Conservation (phyloP, 2,329 filamentous ascomycete genomes). For the Talaromyces sp. region DNA sequence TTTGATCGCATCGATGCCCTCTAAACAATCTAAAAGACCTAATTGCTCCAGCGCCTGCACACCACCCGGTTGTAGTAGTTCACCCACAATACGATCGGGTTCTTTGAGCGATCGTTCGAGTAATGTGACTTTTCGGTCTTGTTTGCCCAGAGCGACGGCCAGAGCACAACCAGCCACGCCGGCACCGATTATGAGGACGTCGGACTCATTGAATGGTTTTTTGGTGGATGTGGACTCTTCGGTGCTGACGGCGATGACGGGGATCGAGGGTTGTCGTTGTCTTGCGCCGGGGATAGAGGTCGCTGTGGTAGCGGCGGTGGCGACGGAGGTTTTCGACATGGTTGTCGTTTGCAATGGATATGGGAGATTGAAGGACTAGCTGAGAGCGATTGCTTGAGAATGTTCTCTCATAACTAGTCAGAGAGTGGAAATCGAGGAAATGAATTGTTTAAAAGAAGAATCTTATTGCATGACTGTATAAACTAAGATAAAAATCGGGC, state of each 20-base stretch:
- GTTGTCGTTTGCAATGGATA: background rate
- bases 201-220: constrained; percentile 51
- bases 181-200: constrained; percentile 88
- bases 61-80: constrained; percentile 89
- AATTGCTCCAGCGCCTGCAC: constrained; percentile 75
- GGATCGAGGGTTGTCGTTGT: constrained; percentile 7
- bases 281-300: background rate
- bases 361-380: background rate
- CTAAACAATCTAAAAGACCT: constrained; percentile 75
- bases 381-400: background rate
- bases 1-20: constrained; percentile 80
- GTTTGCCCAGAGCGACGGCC: constrained; percentile 78
- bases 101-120: constrained; percentile 87
- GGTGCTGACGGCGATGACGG: constrained; percentile 10
- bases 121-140: constrained; percentile 85
- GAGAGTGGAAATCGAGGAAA: background rate
- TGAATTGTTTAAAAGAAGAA: background rate
- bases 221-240: background rate
- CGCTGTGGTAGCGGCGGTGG: constrained; percentile 25
- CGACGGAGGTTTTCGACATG: constrained; percentile 9
- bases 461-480: background rate
- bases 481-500: background rate
- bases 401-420: background rate
- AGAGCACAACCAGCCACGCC: constrained; percentile 85
- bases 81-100: constrained; percentile 92